These are phyloP conservation scores for Microascus cirrosus DNA, from an alignment of 2,329 filamentous ascomycete genomes.

Conservation along the genomic window DNA sequence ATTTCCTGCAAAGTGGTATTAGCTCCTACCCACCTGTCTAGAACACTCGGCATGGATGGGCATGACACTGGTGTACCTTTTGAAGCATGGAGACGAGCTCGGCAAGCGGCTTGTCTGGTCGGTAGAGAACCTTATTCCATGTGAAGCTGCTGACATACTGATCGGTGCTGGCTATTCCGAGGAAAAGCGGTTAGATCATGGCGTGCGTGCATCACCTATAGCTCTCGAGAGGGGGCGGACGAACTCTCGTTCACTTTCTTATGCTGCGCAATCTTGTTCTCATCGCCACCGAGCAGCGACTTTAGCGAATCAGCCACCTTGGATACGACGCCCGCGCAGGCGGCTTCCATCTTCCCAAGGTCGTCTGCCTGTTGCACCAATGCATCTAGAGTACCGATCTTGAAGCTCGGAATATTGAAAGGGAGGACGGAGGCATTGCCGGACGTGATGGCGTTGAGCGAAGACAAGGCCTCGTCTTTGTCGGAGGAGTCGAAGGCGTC, in stretches of 20 bases:
- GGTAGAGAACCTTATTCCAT: constrained; percentile 98
- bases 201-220: neutral
- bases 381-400: constrained; percentile 92
- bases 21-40: neutral
- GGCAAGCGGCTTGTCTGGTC: constrained; percentile 77
- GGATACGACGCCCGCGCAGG: constrained; percentile 69
- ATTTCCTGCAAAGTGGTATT: constrained; percentile 51
- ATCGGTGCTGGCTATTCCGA: constrained; percentile 71
- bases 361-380: constrained; percentile 96
- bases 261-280: constrained; percentile 71
- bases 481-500: constrained; percentile 75
- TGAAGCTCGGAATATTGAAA: constrained; percentile 86
- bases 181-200: neutral
- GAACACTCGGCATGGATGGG: neutral
- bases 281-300: constrained; percentile 72
- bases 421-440: constrained; percentile 67
- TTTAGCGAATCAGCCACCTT: constrained; percentile 84
- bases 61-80: constrained; percentile 45
- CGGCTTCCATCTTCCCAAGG: constrained; percentile 71
- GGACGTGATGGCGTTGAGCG: constrained; percentile 61
- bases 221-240: constrained; percentile 16
- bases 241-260: constrained; percentile 91
- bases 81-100: constrained; percentile 82
- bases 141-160: constrained; percentile 80
- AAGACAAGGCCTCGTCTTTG: constrained; percentile 68